phyloP scores from a whole-genome alignment of 1,284 basidiomycete genomes.

The Leccinum fuscescens region DNA sequence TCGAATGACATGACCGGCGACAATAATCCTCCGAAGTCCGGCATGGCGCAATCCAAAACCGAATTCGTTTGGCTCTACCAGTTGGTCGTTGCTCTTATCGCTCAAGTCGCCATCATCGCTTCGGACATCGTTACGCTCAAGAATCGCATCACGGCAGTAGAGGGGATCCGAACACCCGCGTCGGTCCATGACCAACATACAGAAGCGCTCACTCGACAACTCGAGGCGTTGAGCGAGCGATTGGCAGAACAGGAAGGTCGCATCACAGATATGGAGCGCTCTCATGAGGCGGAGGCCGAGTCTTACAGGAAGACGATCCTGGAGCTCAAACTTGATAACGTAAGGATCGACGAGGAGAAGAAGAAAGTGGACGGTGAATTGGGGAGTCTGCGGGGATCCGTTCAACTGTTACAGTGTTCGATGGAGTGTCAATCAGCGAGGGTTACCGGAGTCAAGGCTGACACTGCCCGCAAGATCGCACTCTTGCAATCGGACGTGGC shows the following conservation, averaged over 20 bases:
- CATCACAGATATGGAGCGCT: constrained; percentile 14
- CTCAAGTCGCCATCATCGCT: constrained; percentile 6
- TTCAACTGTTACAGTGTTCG: constrained; percentile 4
- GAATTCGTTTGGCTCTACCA: constrained; percentile 10
- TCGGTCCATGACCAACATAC: not conserved
- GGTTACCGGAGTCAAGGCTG: constrained; percentile 21
- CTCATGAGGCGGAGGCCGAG: constrained; percentile 3
- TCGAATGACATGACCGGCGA: not conserved
- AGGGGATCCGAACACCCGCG: constrained; percentile 4
- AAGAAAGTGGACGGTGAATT: constrained; percentile 7
- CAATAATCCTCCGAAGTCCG: not conserved
- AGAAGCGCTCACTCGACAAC: constrained; percentile 7
- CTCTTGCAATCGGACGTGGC: constrained; percentile 20
- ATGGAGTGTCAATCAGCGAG: constrained; percentile 21
- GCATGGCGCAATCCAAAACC: constrained; percentile 4
- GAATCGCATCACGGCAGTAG: constrained; percentile 18
- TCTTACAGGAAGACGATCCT: constrained; percentile 9
- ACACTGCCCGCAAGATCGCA: constrained; percentile 18
- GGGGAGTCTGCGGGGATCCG: constrained; percentile 5
- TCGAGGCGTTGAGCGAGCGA: constrained; percentile 8
- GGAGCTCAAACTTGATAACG: constrained; percentile 16
- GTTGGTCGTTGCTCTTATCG: constrained; percentile 9
- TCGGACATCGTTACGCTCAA: constrained; percentile 21
- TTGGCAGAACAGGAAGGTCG: constrained; percentile 18
- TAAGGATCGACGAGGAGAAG: constrained; percentile 1